A percentile compares a stretch with the other conserved stretches of the same genome.
These are phyloP conservation scores for Tuber melanosporum DNA, from an alignment of 495 filamentous ascomycete genomes.

Conservation along the genomic window DNA sequence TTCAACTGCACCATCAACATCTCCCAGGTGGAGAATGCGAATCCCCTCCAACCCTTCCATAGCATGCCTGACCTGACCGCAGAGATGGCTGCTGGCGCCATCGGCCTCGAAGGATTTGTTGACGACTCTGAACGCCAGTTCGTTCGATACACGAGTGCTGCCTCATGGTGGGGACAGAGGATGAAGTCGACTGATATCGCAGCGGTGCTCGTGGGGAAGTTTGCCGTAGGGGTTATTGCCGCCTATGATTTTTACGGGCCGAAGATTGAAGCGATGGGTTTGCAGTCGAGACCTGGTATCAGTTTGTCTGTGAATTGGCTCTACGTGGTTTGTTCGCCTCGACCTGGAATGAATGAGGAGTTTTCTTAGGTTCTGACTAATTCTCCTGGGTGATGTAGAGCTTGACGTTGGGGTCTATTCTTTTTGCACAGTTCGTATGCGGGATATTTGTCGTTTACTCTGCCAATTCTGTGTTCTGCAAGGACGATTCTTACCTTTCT, in stretches of 20 bases:
- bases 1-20: slow-evolving; percentile 33
- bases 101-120: slow-evolving; percentile 32
- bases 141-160: slow-evolving; percentile 16
- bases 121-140: slow-evolving; percentile 14
- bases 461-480: slow-evolving; percentile 37
- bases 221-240: slow-evolving; percentile 31
- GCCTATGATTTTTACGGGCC: slow-evolving; percentile 23
- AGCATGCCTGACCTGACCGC: slow-evolving; percentile 24
- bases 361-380: background rate
- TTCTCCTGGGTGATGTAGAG: background rate
- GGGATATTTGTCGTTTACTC: slow-evolving; percentile 28
- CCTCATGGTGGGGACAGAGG: background rate
- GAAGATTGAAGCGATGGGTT: slow-evolving; percentile 12
- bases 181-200: background rate
- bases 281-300: slow-evolving; percentile 33
- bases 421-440: slow-evolving; percentile 26
- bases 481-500: slow-evolving; percentile 40
- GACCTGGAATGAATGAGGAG: background rate
- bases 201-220: slow-evolving; percentile 12
- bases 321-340: slow-evolving; percentile 16
- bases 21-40: slow-evolving; percentile 16
- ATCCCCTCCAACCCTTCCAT: slow-evolving; percentile 8
- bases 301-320: slow-evolving; percentile 36
- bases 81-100: slow-evolving; percentile 30
- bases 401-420: slow-evolving; percentile 31